Conservation (phyloP, 345 rosid species). For the Ceriops tagal region DNA sequence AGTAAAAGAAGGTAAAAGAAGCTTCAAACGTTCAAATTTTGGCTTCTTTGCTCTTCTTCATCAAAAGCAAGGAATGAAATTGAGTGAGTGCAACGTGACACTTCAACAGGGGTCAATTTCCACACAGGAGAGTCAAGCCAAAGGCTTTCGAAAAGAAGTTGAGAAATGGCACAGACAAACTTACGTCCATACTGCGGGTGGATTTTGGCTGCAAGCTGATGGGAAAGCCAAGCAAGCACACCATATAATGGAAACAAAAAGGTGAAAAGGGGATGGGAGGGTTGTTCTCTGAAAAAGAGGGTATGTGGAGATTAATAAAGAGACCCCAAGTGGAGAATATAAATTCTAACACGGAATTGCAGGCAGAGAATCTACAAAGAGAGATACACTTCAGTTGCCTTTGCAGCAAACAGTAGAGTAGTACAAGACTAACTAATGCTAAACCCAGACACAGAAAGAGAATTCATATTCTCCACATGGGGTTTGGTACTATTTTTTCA, state of each 20-base stretch:
- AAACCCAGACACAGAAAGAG: too few species aligned
- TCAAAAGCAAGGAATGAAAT: background rate
- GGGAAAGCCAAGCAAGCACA: background rate
- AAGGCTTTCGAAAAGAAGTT: too few species aligned
- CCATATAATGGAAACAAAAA: background rate
- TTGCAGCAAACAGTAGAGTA: conserved; percentile 10
- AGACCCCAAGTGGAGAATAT: background rate
- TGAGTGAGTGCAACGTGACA: too few species aligned
- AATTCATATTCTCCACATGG: too few species aligned
- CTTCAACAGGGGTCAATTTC: too few species aligned
- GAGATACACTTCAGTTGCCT: conserved; percentile 21
- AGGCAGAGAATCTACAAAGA: conserved; percentile 26
- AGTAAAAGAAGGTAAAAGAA: too few species aligned
- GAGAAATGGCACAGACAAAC: background rate
- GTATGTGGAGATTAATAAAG: conserved; percentile 13
- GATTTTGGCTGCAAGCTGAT: background rate
- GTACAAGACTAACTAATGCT: background rate
- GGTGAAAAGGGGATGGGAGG: background rate
- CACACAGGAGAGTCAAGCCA: too few species aligned
- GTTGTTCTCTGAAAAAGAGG: conserved; percentile 1
- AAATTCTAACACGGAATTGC: conserved; percentile 14
- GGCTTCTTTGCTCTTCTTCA: too few species aligned
- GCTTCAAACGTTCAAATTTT: too few species aligned
- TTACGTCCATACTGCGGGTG: conserved; percentile 20
- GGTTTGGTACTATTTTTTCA: too few species aligned